These are phyloP conservation scores for Sutorius eximius DNA, from an alignment of 1,284 basidiomycete genomes.

Conservation along the genomic window DNA sequence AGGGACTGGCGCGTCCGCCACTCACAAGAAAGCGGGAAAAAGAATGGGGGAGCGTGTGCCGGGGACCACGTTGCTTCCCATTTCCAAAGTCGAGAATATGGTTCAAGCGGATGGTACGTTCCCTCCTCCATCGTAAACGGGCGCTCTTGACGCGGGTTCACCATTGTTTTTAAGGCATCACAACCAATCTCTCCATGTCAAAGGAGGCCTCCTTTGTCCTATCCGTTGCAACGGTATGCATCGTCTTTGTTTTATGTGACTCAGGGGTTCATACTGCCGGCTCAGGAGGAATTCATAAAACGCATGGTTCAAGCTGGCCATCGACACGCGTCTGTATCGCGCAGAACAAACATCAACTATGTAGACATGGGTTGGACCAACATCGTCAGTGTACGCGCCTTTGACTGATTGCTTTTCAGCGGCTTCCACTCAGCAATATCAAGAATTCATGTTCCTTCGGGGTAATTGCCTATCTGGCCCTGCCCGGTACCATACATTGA, in stretches of 20 bases:
- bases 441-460: slow-evolving; percentile 68
- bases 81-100: slow-evolving; percentile 64
- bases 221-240: slow-evolving; percentile 65
- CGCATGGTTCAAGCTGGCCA: slow-evolving; percentile 60
- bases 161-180: slow-evolving; percentile 42
- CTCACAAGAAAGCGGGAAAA: slow-evolving; percentile 36
- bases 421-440: slow-evolving; percentile 54
- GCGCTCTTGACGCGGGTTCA: slow-evolving; percentile 16
- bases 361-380: slow-evolving; percentile 62
- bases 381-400: slow-evolving; percentile 3
- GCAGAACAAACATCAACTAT: slow-evolving; percentile 58
- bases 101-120: slow-evolving; percentile 65
- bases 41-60: slow-evolving; percentile 50
- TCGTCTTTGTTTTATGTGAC: background rate
- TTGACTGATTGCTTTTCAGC: slow-evolving; percentile 40
- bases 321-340: slow-evolving; percentile 51
- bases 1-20: slow-evolving; percentile 39
- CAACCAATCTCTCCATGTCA: slow-evolving; percentile 60
- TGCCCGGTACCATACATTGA: background rate
- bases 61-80: slow-evolving; percentile 62
- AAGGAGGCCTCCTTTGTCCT: slow-evolving; percentile 72
- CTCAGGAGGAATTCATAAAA: slow-evolving; percentile 77
- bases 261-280: slow-evolving; percentile 20
- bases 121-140: background rate
- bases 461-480: slow-evolving; percentile 39